These are phyloP conservation scores for Fusarium multiceps DNA, from an alignment of 2,329 filamentous ascomycete genomes.

Conservation along the genomic window DNA sequence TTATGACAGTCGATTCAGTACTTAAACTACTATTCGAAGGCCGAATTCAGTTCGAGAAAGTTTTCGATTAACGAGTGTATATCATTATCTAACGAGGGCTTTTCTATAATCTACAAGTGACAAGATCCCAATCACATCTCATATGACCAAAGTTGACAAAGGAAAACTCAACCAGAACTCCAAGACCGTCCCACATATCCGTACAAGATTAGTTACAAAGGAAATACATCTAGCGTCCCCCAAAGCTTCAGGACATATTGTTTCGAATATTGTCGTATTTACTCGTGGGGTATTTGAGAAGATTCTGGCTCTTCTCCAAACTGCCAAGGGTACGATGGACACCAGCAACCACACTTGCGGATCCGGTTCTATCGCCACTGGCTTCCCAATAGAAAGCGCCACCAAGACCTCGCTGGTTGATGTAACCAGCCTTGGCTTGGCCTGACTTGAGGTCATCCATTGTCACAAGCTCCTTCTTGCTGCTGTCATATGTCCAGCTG, in stretches of 20 bases:
- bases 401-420: constrained; percentile 70
- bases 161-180: constrained; percentile 8
- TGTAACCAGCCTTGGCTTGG: constrained; percentile 70
- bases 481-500: constrained; percentile 76
- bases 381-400: constrained; percentile 90
- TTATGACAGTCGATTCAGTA: background rate
- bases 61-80: background rate
- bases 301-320: constrained; percentile 63
- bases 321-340: constrained; percentile 59
- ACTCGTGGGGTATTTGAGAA: constrained; percentile 66
- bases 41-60: no score
- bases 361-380: constrained; percentile 69
- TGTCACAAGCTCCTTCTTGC: constrained; percentile 70
- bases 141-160: constrained; percentile 1
- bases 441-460: constrained; percentile 74
- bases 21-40: background rate
- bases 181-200: background rate
- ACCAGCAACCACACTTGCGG: constrained; percentile 68
- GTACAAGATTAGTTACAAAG: constrained; percentile 16
- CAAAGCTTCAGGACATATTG: constrained; percentile 44
- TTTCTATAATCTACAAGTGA: constrained; percentile 30
- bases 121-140: constrained; percentile 22
- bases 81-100: constrained; percentile 16
- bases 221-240: background rate
- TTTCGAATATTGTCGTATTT: constrained; percentile 68